Base-by-base conservation (phyloP, 371 early-diverging fungal genomes). In the Umbelopsis sp. region DNA sequence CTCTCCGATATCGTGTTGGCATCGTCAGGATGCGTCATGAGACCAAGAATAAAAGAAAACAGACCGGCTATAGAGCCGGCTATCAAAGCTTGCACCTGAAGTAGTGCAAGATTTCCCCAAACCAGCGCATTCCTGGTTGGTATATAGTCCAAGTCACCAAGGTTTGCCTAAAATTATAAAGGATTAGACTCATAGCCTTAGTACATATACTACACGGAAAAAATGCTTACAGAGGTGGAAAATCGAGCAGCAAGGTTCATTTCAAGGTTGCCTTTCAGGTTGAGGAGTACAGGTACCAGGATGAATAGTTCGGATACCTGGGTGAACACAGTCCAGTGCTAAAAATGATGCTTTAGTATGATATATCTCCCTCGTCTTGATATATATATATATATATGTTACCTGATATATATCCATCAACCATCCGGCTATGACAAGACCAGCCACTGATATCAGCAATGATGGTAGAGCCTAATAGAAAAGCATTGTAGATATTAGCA, bases 181-280 rank as follows among this genome's bases (percentile, higher is more conserved):
- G 22, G 32, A 35, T 44, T 41, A 63, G 37, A 66, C 35, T 65
- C 25, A 63, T 25, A 7, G 10, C 3, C 29, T 25, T 51, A 62
- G 12, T 22, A 7, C 50, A 18, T 20, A 63, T 50, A 64, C 20
- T 57, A 29, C 3, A 14, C 5, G 6, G 18, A 29, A 53, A 16
- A 32, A 3, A 44, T 67, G 66, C 75, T 83, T 81, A 90, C 90
- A 44, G 87, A 87, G 5, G 96, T 94, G 3, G 94, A 91, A 32
- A 95, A 78, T 5, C 96, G 82, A 24, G 95, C 89, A 3, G 94
- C 91, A 65, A 95, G 84, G 70, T 93, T 96, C 89, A 94, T 92
- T 76, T 95, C 95, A 24, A 94, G 85, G 80, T 95, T 96, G 63
- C 96, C 95, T 70, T 95, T 96, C 35, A 95, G 80, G 73, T 94